Evolutionary conservation across 768 basidiomycete species (phyloP), one percentile per base, ranked within the genome.

Genomic region (Panus rudis): DNA sequence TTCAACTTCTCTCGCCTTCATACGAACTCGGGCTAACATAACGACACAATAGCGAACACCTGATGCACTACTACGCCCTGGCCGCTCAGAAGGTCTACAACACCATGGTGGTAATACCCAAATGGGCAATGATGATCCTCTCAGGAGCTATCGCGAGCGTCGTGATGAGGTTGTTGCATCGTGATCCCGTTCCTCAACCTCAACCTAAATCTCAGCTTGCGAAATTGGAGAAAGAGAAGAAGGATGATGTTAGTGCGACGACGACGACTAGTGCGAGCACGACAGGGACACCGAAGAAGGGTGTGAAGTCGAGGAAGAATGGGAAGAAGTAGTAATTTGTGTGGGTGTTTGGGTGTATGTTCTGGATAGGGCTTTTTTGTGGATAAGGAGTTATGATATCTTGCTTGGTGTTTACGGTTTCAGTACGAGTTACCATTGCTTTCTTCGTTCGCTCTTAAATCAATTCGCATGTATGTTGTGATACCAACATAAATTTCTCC

Each of bases 121-220:
- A 75, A 49, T 89, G 84, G 81, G 25, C 84, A 19, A 62, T 90
- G 55, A 71, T 86, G 55, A 52, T 87, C 35, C 39, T 72, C 6
- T 81, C 84, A 3, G 89, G 87, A 30, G 69, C 66, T 24, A 3
- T 80, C 30, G 89, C 75, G 6, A 84, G 82, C n/a, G 35, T 85
- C 46, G 41, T 86, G 16, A 70, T 92, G 54, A 74, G 76, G 41
- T 47, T 85, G 27, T 57, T 90, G 50, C 89, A 91, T 58, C 48
- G 59, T 3, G 47, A 50, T 26, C 28, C 37, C 14, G n/a, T 17
- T 26, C 31, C 43, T 19, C 35, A 42, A 28, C 19, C 31, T n/a
- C 16, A 35, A 23, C 45, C 37, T 17, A 27, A 45, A 35, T 27
- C 43, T 7, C 40, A 37, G 39, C 34, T 41, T n/a, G 48, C 43